phyloP scores from a whole-genome alignment of 208 protist species.

The Lotmaria passim region DNA sequence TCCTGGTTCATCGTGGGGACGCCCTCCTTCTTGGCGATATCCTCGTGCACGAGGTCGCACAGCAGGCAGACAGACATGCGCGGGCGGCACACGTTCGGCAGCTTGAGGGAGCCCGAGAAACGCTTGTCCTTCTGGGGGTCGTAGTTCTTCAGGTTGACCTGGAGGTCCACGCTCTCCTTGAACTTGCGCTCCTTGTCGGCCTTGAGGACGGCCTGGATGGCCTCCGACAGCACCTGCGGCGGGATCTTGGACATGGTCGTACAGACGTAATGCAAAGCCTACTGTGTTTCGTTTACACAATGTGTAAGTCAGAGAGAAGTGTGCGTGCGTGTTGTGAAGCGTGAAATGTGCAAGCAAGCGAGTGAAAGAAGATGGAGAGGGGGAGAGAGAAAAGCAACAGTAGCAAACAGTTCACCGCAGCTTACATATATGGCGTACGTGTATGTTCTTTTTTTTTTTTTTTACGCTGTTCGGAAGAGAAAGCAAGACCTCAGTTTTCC shows the following conservation, averaged over 20 bases:
- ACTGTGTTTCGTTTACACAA: neutral
- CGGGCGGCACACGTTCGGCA: slow-evolving; percentile 94
- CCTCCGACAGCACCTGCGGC: slow-evolving; percentile 76
- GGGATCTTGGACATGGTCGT: slow-evolving; percentile 90
- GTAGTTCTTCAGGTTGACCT: slow-evolving; percentile 99
- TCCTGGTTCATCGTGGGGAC: slow-evolving; percentile 96
- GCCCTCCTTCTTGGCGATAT: slow-evolving; percentile 94
- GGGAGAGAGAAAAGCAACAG: too few relatives aligned
- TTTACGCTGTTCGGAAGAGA: too few relatives aligned
- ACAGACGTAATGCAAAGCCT: slow-evolving; percentile 15
- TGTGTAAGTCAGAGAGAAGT: neutral
- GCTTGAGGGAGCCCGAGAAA: slow-evolving; percentile 97
- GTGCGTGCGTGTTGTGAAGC: neutral
- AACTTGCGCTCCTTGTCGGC: slow-evolving; percentile 95
- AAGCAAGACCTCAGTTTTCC: too few relatives aligned
- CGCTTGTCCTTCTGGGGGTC: slow-evolving; percentile 99
- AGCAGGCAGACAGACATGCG: slow-evolving; percentile 97
- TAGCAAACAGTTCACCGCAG: too few relatives aligned
- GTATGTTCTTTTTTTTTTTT: too few relatives aligned
- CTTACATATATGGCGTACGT: too few relatives aligned
- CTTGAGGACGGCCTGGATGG: slow-evolving; percentile 83
- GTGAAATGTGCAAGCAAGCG: neutral
- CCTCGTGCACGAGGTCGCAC: slow-evolving; percentile 96
- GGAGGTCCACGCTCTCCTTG: slow-evolving; percentile 99
- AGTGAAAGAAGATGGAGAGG: neutral